phyloP scores from a whole-genome alignment of 2,329 filamentous ascomycete genomes.

The Monilinia fructigena region DNA sequence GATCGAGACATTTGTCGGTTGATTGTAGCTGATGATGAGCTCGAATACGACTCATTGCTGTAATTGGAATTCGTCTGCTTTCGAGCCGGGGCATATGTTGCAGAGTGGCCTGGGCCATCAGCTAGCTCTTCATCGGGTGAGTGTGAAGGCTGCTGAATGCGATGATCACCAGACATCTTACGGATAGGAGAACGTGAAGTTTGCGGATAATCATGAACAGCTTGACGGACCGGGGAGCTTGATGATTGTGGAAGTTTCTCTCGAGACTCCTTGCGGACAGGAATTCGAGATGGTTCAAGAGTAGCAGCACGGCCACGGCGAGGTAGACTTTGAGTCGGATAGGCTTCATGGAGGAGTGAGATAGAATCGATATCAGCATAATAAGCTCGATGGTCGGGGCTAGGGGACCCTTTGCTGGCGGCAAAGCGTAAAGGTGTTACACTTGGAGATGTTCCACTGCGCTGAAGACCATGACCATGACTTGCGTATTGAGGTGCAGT shows the following conservation, averaged over 20 bases:
- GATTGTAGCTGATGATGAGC: conserved; percentile 7
- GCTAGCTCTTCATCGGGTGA: conserved; percentile 5
- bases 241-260: conserved; percentile 1
- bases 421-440: conserved; percentile 15
- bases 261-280: neutral
- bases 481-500: conserved; percentile 1
- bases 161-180: neutral
- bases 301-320: conserved; percentile 15
- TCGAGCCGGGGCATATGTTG: neutral
- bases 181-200: conserved; percentile 12
- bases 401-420: neutral
- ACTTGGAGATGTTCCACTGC: conserved; percentile 30
- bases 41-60: conserved; percentile 10
- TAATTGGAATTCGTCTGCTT: neutral
- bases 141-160: neutral
- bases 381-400: neutral
- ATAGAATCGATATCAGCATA: conserved; percentile 10
- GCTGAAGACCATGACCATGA: conserved; percentile 23
- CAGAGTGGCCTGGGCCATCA: neutral
- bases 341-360: neutral
- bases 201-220: neutral
- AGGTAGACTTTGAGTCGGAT: neutral
- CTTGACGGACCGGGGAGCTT: conserved; percentile 14
- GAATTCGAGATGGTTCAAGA: neutral
- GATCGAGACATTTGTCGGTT: conserved; percentile 28